A percentile compares a stretch with the other conserved stretches of the same genome.
Evolutionary conservation across 2,329 filamentous ascomycete species (phyloP).

Genomic region (Penicillium sp.): DNA sequence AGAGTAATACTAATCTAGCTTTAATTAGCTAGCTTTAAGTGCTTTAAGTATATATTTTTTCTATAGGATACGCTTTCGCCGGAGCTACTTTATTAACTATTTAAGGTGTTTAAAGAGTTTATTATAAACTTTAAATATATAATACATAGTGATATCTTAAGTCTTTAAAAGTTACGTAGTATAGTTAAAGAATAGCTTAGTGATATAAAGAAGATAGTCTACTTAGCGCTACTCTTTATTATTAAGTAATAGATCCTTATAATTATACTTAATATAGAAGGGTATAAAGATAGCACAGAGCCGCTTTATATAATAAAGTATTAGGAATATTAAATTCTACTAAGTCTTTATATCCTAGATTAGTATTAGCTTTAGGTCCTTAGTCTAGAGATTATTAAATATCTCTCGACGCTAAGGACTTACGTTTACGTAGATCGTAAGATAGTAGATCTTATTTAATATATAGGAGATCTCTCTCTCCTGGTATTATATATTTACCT

Average conservation of each 20-base stretch:
- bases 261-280: background rate
- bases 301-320: background rate
- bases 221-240: background rate
- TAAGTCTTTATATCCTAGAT: constrained; percentile 2
- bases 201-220: constrained; percentile 3
- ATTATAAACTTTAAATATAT: background rate
- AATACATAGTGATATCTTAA: background rate
- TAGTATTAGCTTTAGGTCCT: background rate
- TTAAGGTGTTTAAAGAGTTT: constrained; percentile 1
- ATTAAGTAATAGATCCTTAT: background rate
- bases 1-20: constrained; percentile 29
- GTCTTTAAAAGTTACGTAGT: background rate
- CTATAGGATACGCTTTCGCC: constrained; percentile 20
- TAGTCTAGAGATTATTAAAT: background rate
- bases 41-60: constrained; percentile 23
- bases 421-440: background rate
- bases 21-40: constrained; percentile 11
- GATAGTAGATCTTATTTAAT: constrained; percentile 2
- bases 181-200: constrained; percentile 1
- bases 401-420: background rate
- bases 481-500: background rate
- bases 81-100: constrained; percentile 6
- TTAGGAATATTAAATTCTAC: constrained; percentile 4
- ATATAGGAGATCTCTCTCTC: background rate
- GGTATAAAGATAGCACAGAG: background rate